A percentile compares a stretch with the other conserved stretches of the same genome.
phyloP scores from a whole-genome alignment of 805 yeast genomes.

The Ogataea nakhonphanomensis region DNA sequence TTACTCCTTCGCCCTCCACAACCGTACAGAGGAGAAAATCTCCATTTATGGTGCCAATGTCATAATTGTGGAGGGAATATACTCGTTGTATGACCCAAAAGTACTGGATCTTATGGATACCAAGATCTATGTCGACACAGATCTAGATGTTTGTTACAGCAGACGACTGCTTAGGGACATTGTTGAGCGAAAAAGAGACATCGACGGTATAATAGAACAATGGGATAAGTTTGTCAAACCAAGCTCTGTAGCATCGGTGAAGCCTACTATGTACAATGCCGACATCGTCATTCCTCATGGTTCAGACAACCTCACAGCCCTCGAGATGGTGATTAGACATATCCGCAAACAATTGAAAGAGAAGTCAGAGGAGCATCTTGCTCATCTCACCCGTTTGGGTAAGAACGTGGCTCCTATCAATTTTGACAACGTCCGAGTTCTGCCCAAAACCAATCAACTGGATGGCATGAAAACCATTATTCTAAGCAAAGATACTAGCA shows the following conservation, averaged over 20 bases:
- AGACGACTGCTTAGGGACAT: conserved; percentile 86
- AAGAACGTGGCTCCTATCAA: conserved; percentile 33
- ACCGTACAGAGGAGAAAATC: conserved; percentile 57
- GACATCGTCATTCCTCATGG: conserved; percentile 92
- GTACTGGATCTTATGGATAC: conserved; percentile 75
- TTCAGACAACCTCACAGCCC: conserved; percentile 76
- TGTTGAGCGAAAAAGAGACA: conserved; percentile 78
- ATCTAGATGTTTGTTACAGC: conserved; percentile 86
- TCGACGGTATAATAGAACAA: conserved; percentile 77
- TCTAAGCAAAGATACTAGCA: conserved; percentile 47
- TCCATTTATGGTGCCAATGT: conserved; percentile 93
- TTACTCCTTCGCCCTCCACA: conserved; percentile 63
- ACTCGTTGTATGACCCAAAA: conserved; percentile 70
- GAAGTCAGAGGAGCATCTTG: conserved; percentile 67
- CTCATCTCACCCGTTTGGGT: conserved; percentile 59
- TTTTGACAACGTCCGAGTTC: conserved; percentile 33
- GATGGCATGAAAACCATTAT: conserved; percentile 69
- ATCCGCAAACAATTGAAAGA: conserved; percentile 64
- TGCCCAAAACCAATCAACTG: conserved; percentile 61
- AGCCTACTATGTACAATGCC: conserved; percentile 74
- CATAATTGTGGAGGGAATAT: conserved; percentile 87
- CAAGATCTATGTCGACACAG: conserved; percentile 90
- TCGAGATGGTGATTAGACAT: conserved; percentile 74
- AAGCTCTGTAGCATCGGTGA: conserved; percentile 70
- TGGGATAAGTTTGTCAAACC: conserved; percentile 94